Base-by-base conservation (phyloP, 1,284 basidiomycete species). In the Ustilago trichophora region DNA sequence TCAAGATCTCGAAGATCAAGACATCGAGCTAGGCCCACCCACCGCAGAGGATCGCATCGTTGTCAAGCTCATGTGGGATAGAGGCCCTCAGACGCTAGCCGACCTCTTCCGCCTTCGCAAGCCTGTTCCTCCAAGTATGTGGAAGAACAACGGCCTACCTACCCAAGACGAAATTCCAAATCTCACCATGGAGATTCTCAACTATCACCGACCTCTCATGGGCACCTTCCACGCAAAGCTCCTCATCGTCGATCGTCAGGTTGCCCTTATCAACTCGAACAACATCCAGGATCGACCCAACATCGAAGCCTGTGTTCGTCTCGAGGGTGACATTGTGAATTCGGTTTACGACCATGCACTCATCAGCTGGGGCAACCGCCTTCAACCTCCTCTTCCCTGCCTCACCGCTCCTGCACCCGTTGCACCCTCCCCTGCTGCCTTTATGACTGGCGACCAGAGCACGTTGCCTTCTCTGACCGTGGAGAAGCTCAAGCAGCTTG, bases 161-260 rank as follows among this genome's bases (percentile, higher is more conserved):
- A 59, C 68, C 7, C 47, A 69, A 16, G 31, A 50, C 13, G 77
- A 80, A 37, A 66, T 80, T 12, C 68, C 76, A 1, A 66, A 77
- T 34, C 60, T 80, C 18, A 64, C 54, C 40, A 63, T 80, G 49
- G 75, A 80, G 64, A 72, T 80, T 6, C 62, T 80, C 40, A 81
- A 80, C 54, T 82, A 80, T 41, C 80, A 80, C 35, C 72, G 76
- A 15, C 77, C 78, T 9, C 56, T 78, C 21, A 72, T 80, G 42
- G 89, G 89, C 26, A 91, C 89, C 0, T 91, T 91, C 82, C 90
- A 91, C 73, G 87, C 88, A 37, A 91, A 91, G 78, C 90, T 89
- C 64, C 84, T 90, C 77, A 84, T 91, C 49, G 87, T 91, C 9
- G 90, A 91, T 75, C 85, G 90, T n/a, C 88, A 87, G 68, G 84